Conservation (phyloP, 2,329 filamentous ascomycete species). For the Trematosphaeria pertusa region DNA sequence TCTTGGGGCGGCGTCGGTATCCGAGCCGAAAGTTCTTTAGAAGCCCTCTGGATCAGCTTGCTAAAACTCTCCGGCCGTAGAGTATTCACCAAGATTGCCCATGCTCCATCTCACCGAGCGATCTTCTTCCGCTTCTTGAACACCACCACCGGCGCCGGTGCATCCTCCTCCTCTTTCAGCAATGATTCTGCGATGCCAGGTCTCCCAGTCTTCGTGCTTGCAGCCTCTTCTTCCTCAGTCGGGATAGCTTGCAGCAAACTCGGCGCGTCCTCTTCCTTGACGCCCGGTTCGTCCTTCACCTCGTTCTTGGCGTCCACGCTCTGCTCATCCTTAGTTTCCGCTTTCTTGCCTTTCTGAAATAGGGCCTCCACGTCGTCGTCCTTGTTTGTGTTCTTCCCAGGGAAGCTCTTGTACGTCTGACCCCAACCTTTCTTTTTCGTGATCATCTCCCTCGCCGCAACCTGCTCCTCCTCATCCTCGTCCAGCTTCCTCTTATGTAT, state of each 20-base stretch:
- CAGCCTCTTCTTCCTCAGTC: slow-evolving; percentile 26
- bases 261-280: slow-evolving; percentile 53
- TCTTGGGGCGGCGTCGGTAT: too few species aligned
- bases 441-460: slow-evolving; percentile 60
- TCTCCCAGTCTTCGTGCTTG: slow-evolving; percentile 8
- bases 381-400: slow-evolving; percentile 52
- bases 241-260: slow-evolving; percentile 2
- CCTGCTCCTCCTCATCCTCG: slow-evolving; percentile 67
- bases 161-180: slow-evolving; percentile 31
- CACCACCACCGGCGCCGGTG: slow-evolving; percentile 58
- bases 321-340: slow-evolving; percentile 19
- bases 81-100: too few species aligned
- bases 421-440: slow-evolving; percentile 54
- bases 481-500: slow-evolving; percentile 68
- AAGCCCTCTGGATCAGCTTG: too few species aligned
- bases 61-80: too few species aligned
- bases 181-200: slow-evolving; percentile 15
- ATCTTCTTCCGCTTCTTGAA: slow-evolving; percentile 82
- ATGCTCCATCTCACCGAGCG: slow-evolving; percentile 57
- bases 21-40: too few species aligned
- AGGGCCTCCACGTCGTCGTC: slow-evolving; percentile 71
- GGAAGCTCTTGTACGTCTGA: slow-evolving; percentile 53
- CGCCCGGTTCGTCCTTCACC: slow-evolving; percentile 28
- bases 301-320: slow-evolving; percentile 26
- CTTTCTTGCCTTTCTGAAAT: slow-evolving; percentile 43